Evolutionary conservation across 2,329 filamentous ascomycete genomes (phyloP), one percentile per base, ranked within the genome.

Genomic region (Colletotrichum truncatum): DNA sequence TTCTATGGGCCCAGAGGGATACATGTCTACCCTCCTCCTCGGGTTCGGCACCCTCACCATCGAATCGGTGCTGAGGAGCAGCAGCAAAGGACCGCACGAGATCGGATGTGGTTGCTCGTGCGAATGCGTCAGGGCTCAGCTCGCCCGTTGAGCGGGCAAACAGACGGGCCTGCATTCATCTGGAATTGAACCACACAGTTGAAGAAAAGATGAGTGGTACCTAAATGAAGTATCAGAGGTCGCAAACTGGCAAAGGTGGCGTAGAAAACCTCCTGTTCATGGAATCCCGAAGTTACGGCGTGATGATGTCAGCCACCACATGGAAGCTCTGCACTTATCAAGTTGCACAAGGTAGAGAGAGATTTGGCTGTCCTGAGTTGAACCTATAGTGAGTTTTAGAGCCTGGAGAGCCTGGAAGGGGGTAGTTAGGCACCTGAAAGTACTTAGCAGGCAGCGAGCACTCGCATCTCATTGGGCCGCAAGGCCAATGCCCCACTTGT

Each of bases 101-200:
- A 32, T 86, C 85, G 12, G 88, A 86, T 21, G 88, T 89, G 72
- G 92, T 86, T 16, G 87, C 85, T 69, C 87, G 84, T 71, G 90
- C 86, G 70, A 97, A 87, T 48, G 84, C 83, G 70, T 87, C 84
- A 51, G 89, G 87, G 69, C 83, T 80, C 65, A 93, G 78, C 72
- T 85, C 85, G 79, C 93, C 93, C 67, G 89, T 84, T 75, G 92
- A 89, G 80, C 93, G 90, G 76, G 92, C 89, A 77, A 96, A 84
- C 67, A 97, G 83, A 76, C 90, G 89, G 75, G 87, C 89, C 93
- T 95, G 83, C 88, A 91, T 90, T 77, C 79, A 81, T 81, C 69
- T 73, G 73, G 14, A 21, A 30, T 49, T 12, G 12, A 11, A 10
- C 18, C 11, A 10, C 43, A n/a, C 14, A 48, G 10, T 32, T 32